A percentile compares a stretch with the other conserved stretches of the same genome.
These are phyloP conservation scores for Kregervanrija pseudodelftensis DNA, from an alignment of 805 yeast species.

Conservation along the genomic window DNA sequence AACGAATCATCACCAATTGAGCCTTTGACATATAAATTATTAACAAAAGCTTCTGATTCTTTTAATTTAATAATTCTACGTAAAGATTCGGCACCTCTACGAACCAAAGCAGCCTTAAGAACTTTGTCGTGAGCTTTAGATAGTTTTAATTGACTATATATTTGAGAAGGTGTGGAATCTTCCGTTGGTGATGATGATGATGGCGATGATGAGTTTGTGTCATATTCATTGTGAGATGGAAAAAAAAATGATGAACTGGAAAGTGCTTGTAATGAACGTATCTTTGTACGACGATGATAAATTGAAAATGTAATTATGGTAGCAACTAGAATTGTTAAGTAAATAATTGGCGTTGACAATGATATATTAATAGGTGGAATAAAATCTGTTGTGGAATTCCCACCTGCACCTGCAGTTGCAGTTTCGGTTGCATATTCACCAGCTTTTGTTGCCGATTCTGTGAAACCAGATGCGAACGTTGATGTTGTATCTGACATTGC, in stretches of 20 bases:
- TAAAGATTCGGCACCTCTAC: slow-evolving; percentile 76
- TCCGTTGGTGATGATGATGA: slow-evolving; percentile 6
- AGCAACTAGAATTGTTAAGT: slow-evolving; percentile 60
- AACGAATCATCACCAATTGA: slow-evolving; percentile 85
- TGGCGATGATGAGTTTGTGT: not conserved
- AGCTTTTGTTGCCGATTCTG: not conserved
- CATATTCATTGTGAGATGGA: slow-evolving; percentile 3
- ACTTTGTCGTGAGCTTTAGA: slow-evolving; percentile 63
- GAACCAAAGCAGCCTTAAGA: slow-evolving; percentile 40
- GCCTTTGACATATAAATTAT: slow-evolving; percentile 74
- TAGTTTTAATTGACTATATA: slow-evolving; percentile 23
- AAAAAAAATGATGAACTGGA: slow-evolving; percentile 8
- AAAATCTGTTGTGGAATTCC: slow-evolving; percentile 3
- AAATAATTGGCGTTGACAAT: slow-evolving; percentile 66
- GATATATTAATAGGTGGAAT: slow-evolving; percentile 32
- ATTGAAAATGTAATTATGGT: slow-evolving; percentile 65
- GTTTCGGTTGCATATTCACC: slow-evolving; percentile 1
- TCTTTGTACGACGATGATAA: slow-evolving; percentile 39
- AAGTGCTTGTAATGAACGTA: slow-evolving; percentile 6
- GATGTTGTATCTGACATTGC: not conserved
- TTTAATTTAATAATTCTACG: slow-evolving; percentile 76
- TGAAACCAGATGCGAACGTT: not conserved
- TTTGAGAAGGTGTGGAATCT: slow-evolving; percentile 12
- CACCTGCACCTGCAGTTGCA: slow-evolving; percentile 1
- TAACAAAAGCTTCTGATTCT: slow-evolving; percentile 67